Base-by-base conservation (phyloP, 192 early-diverging fungal genomes). In the Geosiphon pyriformis region DNA sequence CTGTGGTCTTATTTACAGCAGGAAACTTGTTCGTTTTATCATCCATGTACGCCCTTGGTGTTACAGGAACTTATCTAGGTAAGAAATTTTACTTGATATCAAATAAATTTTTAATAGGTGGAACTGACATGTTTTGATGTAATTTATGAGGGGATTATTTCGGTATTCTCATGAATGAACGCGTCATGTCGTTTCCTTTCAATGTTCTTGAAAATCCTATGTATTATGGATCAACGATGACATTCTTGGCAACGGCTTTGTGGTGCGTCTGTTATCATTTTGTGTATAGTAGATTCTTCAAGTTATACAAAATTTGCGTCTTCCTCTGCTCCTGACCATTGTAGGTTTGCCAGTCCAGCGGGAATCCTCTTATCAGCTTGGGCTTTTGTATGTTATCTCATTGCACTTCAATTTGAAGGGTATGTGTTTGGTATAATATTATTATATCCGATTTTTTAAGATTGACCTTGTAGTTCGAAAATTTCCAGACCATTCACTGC, bases 161-260 rank as follows among this genome's bases (percentile, higher is more conserved):
- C 83, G 94, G 94, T 51, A 94, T 96, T 55, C 74, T 94, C 59
- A 93, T 93, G 92, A 80, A 88, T 17, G 79, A 84, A 65, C 84
- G 88, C 23, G 89, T 96, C 37, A 93, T 88, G 0, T 87, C 86
- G 12, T 94, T 96, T 72, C 94, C 94, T 4, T 96, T 96, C 82
- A 96, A 90, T 70, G 86, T 92, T 22, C 79, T 88, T 29, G 90
- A 92, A 8, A 91, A 96, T 78, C 94, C 94, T n/a, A 96, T 96
- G 94, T 96, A 96, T 70, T 83, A 83, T 56, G 94, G 94, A 30
- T 93, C 93, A 4, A 92, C 92, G 10, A 74, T 94, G 76, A 87
- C 83, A 54, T 96, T 96, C 74, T 60, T 94, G 15, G 89, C 86
- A 47, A 86, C 86, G 32, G 87, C 94, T 34, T 75, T 96, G 60